Percentiles rank a stretch among this genome's conserved stretches.
Conservation (phyloP, 176 grass and related monocot species). For the Zizania latifolia region DNA sequence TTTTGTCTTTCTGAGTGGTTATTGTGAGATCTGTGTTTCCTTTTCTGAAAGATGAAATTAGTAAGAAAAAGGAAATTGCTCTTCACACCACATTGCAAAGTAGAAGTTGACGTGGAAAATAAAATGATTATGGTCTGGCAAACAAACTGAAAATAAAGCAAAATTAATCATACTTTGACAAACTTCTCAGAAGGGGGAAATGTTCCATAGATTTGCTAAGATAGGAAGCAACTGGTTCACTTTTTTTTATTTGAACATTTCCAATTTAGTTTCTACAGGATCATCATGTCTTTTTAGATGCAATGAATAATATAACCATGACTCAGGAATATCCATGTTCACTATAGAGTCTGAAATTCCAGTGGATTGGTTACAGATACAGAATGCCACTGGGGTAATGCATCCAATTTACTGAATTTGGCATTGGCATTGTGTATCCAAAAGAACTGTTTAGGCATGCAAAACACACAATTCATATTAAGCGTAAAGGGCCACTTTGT, state of each 20-base stretch:
- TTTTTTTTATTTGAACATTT: not conserved
- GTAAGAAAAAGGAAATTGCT: slow-evolving; percentile 18
- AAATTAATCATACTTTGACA: slow-evolving; percentile 2
- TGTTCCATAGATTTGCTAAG: not conserved
- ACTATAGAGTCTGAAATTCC: not conserved
- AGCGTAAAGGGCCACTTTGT: not conserved
- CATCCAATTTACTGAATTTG: slow-evolving; percentile 5
- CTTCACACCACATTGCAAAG: not conserved
- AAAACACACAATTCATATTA: not conserved
- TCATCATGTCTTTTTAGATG: not conserved
- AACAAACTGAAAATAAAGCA: slow-evolving; percentile 12
- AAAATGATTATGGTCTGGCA: not conserved
- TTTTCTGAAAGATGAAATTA: slow-evolving; percentile 58
- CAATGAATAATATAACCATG: not conserved
- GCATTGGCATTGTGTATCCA: not conserved
- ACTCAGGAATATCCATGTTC: not conserved
- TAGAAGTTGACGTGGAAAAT: not conserved
- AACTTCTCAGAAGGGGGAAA: not conserved
- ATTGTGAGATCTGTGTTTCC: slow-evolving; percentile 43
- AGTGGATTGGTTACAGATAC: not conserved
- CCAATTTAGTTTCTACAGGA: not conserved
- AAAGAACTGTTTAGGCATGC: not conserved
- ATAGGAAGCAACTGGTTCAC: not conserved
- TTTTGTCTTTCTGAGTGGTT: slow-evolving; percentile 28
- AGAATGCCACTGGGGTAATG: not conserved